Base-by-base conservation (phyloP, 179 eudicot species). In the Gypsophila paniculata region DNA sequence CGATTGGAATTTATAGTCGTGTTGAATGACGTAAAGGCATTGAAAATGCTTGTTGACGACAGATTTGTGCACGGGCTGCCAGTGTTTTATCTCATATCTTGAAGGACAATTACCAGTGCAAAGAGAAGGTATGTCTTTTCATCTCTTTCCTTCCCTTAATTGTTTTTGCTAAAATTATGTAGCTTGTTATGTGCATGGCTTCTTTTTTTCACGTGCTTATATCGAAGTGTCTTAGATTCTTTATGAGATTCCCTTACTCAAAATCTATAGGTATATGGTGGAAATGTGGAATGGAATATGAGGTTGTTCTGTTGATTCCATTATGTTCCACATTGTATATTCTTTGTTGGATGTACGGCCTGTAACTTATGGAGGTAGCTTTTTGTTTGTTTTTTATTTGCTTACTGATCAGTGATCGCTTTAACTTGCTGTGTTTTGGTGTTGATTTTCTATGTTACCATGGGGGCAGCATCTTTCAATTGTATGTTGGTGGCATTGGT, bases 21-120 rank as follows among this genome's bases (percentile, higher is more conserved):
- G 55, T 5, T 68, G 54, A 26, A 14, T 72, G 21, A 52, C 18
- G 23, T 72, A 23, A 64, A 60, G 52, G 18, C 55, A 61, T 19
- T 49, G 61, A 61, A 71, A 77, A 70, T 70, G 61, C 17, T 77
- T 74, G 67, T 77, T 65, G 58, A 48, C 81, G 85, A 70, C 90
- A 94, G 99, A 90, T 86, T 69, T 89, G 97, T 79, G 83, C 92
- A 78, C 85, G 99, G 71, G 97, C 96, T 84, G 97, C 99, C 57
- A 90, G 97, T 83, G 90, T 94, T 75, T 89, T 91, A 52, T 86
- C 99, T 69, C 87, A 91, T 83, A 65, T 91, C 52, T 72, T 94
- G 83, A 90, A 87, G 86, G 97, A 87, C 77, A 94, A 94, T 75
- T 65, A 52, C 66, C 88, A 80, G 29, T 89, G 97, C 92, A 94